These are phyloP conservation scores for Verticillium alfalfae DNA, from an alignment of 2,329 filamentous ascomycete genomes.

Conservation along the genomic window DNA sequence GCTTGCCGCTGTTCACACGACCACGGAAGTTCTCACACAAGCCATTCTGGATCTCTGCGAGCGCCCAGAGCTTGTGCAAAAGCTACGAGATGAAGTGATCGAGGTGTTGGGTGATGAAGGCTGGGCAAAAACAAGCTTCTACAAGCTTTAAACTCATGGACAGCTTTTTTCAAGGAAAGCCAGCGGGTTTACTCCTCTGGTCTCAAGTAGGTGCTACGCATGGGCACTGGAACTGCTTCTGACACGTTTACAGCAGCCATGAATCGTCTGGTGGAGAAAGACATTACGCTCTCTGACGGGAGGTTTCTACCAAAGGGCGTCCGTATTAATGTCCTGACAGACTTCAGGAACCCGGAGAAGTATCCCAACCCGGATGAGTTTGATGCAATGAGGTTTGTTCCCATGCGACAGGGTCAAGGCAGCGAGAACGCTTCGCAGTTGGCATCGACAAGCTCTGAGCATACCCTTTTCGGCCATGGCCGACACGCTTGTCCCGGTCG, in stretches of 20 bases:
- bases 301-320: too few relatives aligned
- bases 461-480: slow-evolving; percentile 29
- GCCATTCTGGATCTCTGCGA: slow-evolving; percentile 32
- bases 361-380: too few relatives aligned
- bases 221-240: too few relatives aligned
- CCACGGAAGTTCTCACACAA: slow-evolving; percentile 26
- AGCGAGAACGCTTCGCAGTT: slow-evolving; percentile 27
- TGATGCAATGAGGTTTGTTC: slow-evolving; percentile 1
- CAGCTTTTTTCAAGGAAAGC: slow-evolving; percentile 33
- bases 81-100: slow-evolving; percentile 36
- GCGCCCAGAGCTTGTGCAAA: slow-evolving; percentile 30
- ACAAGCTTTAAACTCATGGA: slow-evolving; percentile 34
- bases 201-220: not conserved
- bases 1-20: slow-evolving; percentile 46
- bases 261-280: too few relatives aligned
- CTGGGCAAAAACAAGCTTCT: slow-evolving; percentile 14
- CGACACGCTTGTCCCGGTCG: slow-evolving; percentile 34
- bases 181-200: slow-evolving; percentile 19
- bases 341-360: too few relatives aligned
- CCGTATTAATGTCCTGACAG: too few relatives aligned
- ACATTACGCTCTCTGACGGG: too few relatives aligned
- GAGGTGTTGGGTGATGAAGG: slow-evolving; percentile 27
- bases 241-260: too few relatives aligned
- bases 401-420: slow-evolving; percentile 2
- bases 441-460: slow-evolving; percentile 27